These are phyloP conservation scores for Leucaena leucocephala DNA, from an alignment of 306 rosid genomes.

Conservation along the genomic window DNA sequence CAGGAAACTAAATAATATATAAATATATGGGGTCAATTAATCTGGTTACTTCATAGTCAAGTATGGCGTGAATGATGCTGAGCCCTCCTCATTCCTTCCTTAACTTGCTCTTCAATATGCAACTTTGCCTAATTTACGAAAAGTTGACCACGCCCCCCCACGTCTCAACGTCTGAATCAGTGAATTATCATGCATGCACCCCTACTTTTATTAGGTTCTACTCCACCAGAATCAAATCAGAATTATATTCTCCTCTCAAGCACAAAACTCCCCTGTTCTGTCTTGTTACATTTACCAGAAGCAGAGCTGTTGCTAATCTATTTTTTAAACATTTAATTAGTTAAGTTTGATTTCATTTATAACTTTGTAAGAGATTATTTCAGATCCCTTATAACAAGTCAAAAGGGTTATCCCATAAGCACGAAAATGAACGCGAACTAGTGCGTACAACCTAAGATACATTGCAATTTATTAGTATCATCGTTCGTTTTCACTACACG, in stretches of 20 bases:
- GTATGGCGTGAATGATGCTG: constrained; percentile 47
- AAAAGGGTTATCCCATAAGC: constrained; percentile 50
- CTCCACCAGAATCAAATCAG: constrained; percentile 43
- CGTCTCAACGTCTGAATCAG: constrained; percentile 22
- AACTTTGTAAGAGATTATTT: background rate
- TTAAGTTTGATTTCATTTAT: background rate
- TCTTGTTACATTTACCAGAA: background rate
- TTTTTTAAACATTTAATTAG: too few species aligned
- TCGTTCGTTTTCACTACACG: background rate
- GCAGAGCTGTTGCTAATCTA: background rate
- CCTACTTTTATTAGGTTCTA: constrained; percentile 56
- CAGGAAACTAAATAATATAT: background rate
- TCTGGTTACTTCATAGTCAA: constrained; percentile 56
- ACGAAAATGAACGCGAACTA: constrained; percentile 45
- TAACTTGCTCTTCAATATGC: constrained; percentile 37
- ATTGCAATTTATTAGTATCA: constrained; percentile 32
- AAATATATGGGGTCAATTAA: constrained; percentile 44
- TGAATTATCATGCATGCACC: constrained; percentile 25
- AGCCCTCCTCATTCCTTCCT: background rate
- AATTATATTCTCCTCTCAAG: background rate
- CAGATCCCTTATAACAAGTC: constrained; percentile 43
- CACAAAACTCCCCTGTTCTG: background rate
- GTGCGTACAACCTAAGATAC: constrained; percentile 60
- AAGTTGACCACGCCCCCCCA: constrained; percentile 52
- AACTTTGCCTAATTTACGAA: constrained; percentile 52